Base-by-base conservation (phyloP, 805 yeast species). In the Wickerhamomyces strasburgensis region DNA sequence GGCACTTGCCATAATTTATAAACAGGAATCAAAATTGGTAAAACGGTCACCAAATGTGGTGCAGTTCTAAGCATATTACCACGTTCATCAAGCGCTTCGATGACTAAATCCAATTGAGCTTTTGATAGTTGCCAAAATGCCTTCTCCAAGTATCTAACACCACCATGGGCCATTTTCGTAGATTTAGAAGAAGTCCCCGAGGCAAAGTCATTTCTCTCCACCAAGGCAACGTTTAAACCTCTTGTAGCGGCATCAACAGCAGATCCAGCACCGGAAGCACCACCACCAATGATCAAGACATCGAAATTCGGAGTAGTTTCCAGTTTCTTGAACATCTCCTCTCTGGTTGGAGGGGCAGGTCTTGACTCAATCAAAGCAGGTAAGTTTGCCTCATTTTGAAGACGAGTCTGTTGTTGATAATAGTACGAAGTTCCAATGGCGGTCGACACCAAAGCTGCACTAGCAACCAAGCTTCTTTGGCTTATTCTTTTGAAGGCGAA, bases 121-220 rank as follows among this genome's bases (percentile, higher is more conserved):
- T 85, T 87, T 40, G 94, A 88, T 35, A 89, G 72, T 65, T 87
- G 88, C 75, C 87, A 87, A 53, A 89, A 78, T 27, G 97, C 97
- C 68, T 89, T 89, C 61, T 89, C 98, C 55, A 89, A 73, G 62
- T 89, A 89, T 54, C 98, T 73, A 29, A 89, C 96, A 60, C 98
- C 98, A 48, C 98, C 98, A 58, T 89, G 98, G 30, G 95, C 96
- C 80, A 89, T 84, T 66, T 89, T 89, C 33, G 98, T 89, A 13
- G 95, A 84, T 54, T 88, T 84, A 25, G 96, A 87, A 7, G 95
- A 84, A 13, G 97, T 90, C 29, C 96, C 96, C 8, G 87, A 72
- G 6, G 96, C 95, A 57, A 84, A 89, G 67, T 89, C 98, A 47
- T 77, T 78, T 57, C 82, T 82, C 62, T 89, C 98, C 41, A 89